Evolutionary conservation across 2,329 filamentous ascomycete species (phyloP).

Genomic region (Xylaria sp.): DNA sequence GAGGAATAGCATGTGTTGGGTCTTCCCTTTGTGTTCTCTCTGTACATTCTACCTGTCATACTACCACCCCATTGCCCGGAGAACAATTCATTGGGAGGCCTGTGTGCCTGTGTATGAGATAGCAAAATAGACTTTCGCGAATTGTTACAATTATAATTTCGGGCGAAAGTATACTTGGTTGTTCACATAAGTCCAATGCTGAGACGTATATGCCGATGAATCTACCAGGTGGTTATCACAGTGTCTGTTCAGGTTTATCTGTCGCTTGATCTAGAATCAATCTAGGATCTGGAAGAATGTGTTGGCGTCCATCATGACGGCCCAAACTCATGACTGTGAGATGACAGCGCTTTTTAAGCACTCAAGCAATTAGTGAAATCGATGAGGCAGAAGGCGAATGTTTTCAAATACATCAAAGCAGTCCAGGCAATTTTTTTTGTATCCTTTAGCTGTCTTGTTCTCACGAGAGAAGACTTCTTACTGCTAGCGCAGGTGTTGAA

Average conservation of each 20-base stretch:
- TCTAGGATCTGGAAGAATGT: not conserved
- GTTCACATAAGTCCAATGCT: not conserved
- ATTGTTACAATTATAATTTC: conserved; percentile 16
- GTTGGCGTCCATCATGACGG: not conserved
- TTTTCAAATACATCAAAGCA: not conserved
- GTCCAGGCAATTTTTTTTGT: not conserved
- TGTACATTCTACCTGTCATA: conserved; percentile 43
- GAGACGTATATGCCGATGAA: not conserved
- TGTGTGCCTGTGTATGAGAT: conserved; percentile 51
- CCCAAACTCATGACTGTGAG: not conserved
- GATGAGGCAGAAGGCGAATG: not conserved
- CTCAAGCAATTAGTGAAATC: not conserved
- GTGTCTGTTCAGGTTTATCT: not conserved
- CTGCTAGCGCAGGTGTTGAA: conserved; percentile 18
- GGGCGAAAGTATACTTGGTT: not conserved
- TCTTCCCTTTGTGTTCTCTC: conserved; percentile 41
- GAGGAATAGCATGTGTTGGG: conserved; percentile 24
- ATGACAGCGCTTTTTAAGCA: not conserved
- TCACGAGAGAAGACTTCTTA: not conserved
- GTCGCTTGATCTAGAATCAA: not conserved
- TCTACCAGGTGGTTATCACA: no score
- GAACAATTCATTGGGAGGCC: conserved; percentile 43
- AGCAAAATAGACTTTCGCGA: conserved; percentile 43
- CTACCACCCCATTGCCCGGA: conserved; percentile 40
- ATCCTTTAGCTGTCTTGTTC: not conserved